These are phyloP conservation scores for Nyctanthes arbortristis DNA, from an alignment of 257 asterid species.

Conservation along the genomic window DNA sequence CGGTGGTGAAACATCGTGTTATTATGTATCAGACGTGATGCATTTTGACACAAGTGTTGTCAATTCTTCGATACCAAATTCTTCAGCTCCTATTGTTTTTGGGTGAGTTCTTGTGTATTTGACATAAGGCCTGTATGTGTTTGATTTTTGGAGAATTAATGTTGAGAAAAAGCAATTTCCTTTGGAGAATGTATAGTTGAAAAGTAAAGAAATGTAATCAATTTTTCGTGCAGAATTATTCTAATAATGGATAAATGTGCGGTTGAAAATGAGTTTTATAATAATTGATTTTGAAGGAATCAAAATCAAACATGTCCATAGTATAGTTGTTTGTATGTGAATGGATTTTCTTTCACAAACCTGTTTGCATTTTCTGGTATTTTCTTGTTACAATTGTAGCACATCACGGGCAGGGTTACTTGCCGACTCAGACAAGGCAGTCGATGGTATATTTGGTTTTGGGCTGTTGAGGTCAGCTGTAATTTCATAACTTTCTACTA, in stretches of 20 bases:
- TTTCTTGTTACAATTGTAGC: constrained; percentile 73
- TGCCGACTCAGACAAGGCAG: constrained; percentile 93
- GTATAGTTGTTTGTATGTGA: background rate
- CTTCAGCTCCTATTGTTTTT: constrained; percentile 79
- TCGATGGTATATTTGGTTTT: constrained; percentile 97
- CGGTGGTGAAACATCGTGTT: constrained; percentile 96
- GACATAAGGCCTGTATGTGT: too few species aligned
- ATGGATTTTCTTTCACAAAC: background rate
- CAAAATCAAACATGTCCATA: too few species aligned
- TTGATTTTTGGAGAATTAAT: too few species aligned
- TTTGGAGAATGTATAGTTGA: too few species aligned
- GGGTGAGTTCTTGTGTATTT: constrained; percentile 62
- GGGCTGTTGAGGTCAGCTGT: constrained; percentile 95
- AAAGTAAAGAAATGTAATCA: too few species aligned
- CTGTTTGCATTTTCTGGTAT: background rate
- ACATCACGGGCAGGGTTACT: constrained; percentile 90
- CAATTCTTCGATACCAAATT: constrained; percentile 53
- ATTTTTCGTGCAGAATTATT: too few species aligned
- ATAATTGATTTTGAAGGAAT: too few species aligned
- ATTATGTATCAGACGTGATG: constrained; percentile 67
- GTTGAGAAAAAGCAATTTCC: too few species aligned
- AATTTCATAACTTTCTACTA: constrained; percentile 83
- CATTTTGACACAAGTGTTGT: constrained; percentile 62
- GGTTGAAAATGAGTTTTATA: too few species aligned
- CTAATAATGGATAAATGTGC: too few species aligned